Conservation (phyloP, 75 land plant genomes). For the Cunninghamia lanceolata region DNA sequence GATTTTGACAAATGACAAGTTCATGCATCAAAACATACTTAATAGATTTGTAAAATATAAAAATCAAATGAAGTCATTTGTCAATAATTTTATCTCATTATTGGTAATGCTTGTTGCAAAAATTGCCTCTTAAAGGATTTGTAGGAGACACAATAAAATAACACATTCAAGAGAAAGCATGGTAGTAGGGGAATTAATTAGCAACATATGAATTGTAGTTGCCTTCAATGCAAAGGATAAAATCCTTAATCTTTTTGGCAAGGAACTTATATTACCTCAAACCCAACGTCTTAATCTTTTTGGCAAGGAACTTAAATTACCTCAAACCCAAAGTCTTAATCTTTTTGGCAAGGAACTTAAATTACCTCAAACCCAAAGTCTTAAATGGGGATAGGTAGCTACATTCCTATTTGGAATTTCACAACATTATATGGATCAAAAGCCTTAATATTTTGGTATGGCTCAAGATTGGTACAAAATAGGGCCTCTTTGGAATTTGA, state of each 20-base stretch:
- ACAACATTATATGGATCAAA: conserved; percentile 72
- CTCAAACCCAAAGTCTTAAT: too few species aligned
- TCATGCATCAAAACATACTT: background rate
- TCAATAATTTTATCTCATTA: too few species aligned
- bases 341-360: too few species aligned
- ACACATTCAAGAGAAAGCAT: conserved; percentile 80
- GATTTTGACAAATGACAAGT: too few species aligned
- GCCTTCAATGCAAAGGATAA: conserved; percentile 89
- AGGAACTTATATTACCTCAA: conserved; percentile 62
- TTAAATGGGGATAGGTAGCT: too few species aligned
- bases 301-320: conserved; percentile 65
- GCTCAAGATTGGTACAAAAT: conserved; percentile 59
- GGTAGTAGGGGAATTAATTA: too few species aligned
- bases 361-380: too few species aligned
- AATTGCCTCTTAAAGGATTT: conserved; percentile 80
- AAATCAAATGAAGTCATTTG: too few species aligned
- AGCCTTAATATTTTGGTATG: conserved; percentile 87
- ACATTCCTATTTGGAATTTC: too few species aligned
- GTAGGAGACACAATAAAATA: conserved; percentile 83
- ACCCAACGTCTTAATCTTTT: conserved; percentile 52
- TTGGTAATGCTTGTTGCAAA: conserved; percentile 32
- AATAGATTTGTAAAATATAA: background rate
- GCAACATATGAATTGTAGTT: too few species aligned
- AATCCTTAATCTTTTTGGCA: conserved; percentile 57
- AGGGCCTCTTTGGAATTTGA: conserved; percentile 59